Conservation (phyloP, 345 rosid genomes). For the Turritis glabra region DNA sequence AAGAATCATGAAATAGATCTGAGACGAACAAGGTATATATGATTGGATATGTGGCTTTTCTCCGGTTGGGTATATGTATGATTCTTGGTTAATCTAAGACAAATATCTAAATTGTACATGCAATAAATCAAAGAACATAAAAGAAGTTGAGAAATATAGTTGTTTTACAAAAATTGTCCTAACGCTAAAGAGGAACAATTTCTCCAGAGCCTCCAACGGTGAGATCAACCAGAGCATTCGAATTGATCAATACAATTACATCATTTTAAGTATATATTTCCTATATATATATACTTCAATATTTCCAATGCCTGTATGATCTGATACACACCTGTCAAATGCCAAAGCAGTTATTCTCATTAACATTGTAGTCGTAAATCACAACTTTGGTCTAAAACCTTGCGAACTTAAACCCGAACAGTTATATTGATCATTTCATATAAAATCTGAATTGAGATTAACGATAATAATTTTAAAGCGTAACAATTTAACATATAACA, state of each 20-base stretch:
- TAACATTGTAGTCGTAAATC: no score
- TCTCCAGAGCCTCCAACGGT: not conserved
- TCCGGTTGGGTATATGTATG: no score
- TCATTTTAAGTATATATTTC: not conserved
- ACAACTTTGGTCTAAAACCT: not conserved
- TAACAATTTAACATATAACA: not conserved
- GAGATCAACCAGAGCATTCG: not conserved
- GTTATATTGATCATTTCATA: not conserved
- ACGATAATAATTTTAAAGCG: not conserved
- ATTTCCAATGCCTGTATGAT: slow-evolving; percentile 1
- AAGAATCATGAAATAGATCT: no score
- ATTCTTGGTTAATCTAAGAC: no score
- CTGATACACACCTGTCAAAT: slow-evolving; percentile 9
- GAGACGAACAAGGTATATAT: no score
- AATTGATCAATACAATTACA: slow-evolving; percentile 18
- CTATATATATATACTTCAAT: slow-evolving; percentile 15
- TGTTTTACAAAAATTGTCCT: slow-evolving; percentile 23
- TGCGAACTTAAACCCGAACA: not conserved
- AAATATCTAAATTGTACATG: slow-evolving; percentile 5
- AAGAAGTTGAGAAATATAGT: not conserved
- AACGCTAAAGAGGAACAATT: slow-evolving; percentile 6
- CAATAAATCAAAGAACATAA: slow-evolving; percentile 4
- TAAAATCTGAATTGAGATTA: not conserved
- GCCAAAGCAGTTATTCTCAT: no score
- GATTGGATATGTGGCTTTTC: no score